phyloP scores from a whole-genome alignment of 768 basidiomycete species.

The Dentipellis sp. region DNA sequence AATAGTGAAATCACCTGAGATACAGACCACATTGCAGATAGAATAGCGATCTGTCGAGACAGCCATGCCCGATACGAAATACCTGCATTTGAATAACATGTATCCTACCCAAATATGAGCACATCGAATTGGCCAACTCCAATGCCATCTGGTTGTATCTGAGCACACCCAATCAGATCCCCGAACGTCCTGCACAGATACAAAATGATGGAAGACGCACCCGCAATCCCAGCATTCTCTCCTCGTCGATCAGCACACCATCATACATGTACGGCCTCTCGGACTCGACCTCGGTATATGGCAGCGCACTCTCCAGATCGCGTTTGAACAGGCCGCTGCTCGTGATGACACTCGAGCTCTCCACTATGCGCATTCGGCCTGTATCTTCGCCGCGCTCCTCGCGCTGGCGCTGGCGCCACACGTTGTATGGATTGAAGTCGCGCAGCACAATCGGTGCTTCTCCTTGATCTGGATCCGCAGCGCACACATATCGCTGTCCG shows the following conservation, averaged over 20 bases:
- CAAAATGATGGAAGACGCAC: slow-evolving; percentile 10
- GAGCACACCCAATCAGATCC: no score
- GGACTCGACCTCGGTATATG: slow-evolving; percentile 17
- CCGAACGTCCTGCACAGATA: not conserved
- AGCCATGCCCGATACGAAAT: no score
- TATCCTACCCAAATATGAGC: no score
- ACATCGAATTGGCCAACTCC: no score
- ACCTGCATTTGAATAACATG: no score
- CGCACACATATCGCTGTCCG: slow-evolving; percentile 18
- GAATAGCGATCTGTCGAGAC: no score
- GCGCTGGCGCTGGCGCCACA: slow-evolving; percentile 2
- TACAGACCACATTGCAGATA: no score
- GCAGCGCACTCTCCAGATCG: slow-evolving; percentile 14
- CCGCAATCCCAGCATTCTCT: slow-evolving; percentile 20
- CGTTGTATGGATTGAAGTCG: slow-evolving; percentile 17
- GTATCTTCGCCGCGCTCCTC: slow-evolving; percentile 3
- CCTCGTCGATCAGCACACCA: slow-evolving; percentile 22
- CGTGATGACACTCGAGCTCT: not conserved
- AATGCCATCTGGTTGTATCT: no score
- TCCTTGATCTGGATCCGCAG: slow-evolving; percentile 5
- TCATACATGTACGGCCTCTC: slow-evolving; percentile 12
- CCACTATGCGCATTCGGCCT: slow-evolving; percentile 1
- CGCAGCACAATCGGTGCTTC: slow-evolving; percentile 11
- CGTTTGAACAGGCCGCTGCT: slow-evolving; percentile 12
- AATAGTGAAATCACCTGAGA: no score